Conservation (phyloP, 2,329 filamentous ascomycete genomes). For the Colletotrichum truncatum region DNA sequence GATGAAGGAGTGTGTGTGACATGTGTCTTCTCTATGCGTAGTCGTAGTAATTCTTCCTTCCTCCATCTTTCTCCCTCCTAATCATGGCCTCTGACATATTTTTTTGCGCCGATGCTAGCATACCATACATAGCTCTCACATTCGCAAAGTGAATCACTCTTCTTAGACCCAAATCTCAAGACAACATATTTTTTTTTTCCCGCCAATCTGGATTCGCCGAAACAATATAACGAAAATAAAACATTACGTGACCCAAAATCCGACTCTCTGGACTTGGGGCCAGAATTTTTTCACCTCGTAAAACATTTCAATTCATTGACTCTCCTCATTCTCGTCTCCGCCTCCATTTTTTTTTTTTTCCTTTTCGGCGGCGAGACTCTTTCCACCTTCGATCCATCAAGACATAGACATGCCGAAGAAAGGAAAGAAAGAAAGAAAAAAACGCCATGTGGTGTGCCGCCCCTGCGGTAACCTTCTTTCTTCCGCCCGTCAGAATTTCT, state of each 20-base stretch:
- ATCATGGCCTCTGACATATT: not conserved
- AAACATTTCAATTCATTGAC: not conserved
- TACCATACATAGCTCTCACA: not conserved
- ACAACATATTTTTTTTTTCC: no score
- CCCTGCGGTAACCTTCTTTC: conserved; percentile 16
- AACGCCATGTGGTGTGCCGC: conserved; percentile 8
- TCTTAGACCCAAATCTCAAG: no score
- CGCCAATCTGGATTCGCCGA: not conserved
- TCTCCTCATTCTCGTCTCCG: not conserved
- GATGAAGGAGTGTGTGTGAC: not conserved
- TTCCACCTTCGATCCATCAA: not conserved
- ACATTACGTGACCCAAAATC: not conserved
- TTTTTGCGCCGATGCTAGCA: no score
- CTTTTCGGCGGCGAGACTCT: not conserved
- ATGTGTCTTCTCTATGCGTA: no score
- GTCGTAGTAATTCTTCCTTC: no score
- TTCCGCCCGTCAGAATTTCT: not conserved
- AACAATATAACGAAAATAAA: not conserved
- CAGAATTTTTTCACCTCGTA: not conserved
- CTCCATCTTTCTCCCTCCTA: not conserved
- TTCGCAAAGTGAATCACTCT: not conserved
- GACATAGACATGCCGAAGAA: not conserved
- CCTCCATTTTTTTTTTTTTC: not conserved
- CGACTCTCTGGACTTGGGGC: not conserved
- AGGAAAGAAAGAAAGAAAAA: not conserved